Conservation (phyloP, 331 rosid genomes). For the Cydonia oblonga region DNA sequence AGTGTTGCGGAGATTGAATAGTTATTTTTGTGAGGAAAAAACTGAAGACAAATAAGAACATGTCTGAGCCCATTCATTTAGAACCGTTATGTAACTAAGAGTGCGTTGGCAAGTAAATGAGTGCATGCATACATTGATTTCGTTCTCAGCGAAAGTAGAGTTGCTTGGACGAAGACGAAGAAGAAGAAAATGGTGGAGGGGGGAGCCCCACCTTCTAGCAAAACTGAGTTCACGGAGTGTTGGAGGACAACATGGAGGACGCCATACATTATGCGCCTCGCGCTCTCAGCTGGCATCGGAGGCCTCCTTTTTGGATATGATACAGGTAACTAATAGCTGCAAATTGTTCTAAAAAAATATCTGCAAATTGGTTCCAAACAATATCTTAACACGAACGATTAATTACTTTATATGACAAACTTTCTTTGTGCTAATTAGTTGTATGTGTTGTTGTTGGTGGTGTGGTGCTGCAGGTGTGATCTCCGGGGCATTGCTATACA, state of each 20-base stretch:
- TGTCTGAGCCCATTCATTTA: neutral
- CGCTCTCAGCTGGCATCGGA: conserved; percentile 69
- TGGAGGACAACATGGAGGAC: conserved; percentile 43
- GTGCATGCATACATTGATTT: neutral
- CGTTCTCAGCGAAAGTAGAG: neutral
- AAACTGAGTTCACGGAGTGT: conserved; percentile 44
- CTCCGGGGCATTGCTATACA: conserved; percentile 77
- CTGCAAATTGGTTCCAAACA: too few species aligned
- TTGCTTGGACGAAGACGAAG: neutral
- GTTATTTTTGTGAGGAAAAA: neutral
- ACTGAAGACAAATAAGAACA: neutral
- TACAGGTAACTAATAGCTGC: conserved; percentile 32
- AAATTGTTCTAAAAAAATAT: too few species aligned
- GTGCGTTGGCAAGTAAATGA: neutral
- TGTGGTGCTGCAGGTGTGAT: conserved; percentile 49
- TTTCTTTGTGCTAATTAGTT: neutral
- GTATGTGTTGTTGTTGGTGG: neutral
- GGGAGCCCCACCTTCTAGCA: conserved; percentile 21
- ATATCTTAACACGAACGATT: neutral
- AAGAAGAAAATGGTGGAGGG: conserved; percentile 43
- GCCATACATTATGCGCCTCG: conserved; percentile 75
- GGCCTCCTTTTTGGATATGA: conserved; percentile 85
- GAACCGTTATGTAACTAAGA: neutral
- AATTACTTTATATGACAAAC: neutral
- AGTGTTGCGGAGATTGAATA: neutral